A percentile compares a stretch with the other conserved stretches of the same genome.
Conservation (phyloP, 192 early-diverging fungal genomes). For the Thamnidium elegans region DNA sequence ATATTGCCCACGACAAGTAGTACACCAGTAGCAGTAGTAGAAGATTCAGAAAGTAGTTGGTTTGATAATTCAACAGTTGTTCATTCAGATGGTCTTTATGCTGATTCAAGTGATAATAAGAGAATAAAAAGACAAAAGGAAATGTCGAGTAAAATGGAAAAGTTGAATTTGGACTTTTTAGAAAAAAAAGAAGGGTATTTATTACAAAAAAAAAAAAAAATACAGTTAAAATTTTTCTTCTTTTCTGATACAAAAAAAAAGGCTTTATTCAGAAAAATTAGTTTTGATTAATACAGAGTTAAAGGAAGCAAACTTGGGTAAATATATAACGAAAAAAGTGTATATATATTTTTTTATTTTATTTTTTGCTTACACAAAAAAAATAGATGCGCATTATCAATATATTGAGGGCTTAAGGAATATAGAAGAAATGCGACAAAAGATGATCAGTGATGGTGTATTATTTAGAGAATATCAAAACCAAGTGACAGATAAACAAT, state of each 20-base stretch:
- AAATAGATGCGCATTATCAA: not conserved
- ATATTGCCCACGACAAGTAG: not conserved
- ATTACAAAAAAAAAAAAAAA: conserved; percentile 3
- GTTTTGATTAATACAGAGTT: conserved; percentile 44
- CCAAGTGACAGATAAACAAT: conserved; percentile 64
- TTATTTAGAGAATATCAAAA: conserved; percentile 70
- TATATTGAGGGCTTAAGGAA: conserved; percentile 52
- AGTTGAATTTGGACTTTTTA: conserved; percentile 57
- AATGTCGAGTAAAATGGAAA: conserved; percentile 52
- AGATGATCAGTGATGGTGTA: conserved; percentile 50
- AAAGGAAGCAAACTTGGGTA: conserved; percentile 40
- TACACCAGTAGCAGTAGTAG: too few species aligned
- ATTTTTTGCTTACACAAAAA: not conserved
- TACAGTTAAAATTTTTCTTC: too few species aligned
- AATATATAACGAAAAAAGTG: too few species aligned
- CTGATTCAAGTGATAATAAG: conserved; percentile 40
- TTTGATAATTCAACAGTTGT: not conserved
- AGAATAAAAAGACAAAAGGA: conserved; percentile 56
- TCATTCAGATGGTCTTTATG: conserved; percentile 11
- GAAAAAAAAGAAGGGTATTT: conserved; percentile 64
- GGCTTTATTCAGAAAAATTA: not conserved
- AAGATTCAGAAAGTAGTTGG: not conserved
- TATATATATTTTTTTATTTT: too few species aligned
- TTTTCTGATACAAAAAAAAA: not conserved
- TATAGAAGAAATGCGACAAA: conserved; percentile 57